phyloP scores from a whole-genome alignment of 495 filamentous ascomycete species.

The Tuber melanosporum region DNA sequence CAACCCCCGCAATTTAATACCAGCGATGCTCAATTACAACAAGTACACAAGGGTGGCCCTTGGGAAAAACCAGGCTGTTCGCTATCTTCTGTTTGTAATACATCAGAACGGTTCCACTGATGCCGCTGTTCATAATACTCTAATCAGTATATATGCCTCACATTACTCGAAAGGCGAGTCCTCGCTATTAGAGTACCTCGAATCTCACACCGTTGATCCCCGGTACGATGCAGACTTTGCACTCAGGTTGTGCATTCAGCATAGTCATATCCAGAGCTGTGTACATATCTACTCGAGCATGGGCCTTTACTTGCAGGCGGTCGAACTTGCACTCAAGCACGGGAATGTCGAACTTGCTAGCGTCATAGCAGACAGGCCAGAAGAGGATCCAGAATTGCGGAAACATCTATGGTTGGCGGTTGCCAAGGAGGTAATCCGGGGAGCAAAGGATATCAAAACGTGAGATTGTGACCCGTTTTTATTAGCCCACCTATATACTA shows the following conservation, averaged over 20 bases:
- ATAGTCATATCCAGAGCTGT: constrained; percentile 83
- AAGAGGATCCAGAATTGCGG: constrained; percentile 67
- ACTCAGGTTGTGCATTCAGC: constrained; percentile 85
- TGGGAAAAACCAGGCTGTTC: constrained; percentile 79
- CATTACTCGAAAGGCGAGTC: constrained; percentile 74
- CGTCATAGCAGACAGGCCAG: constrained; percentile 79
- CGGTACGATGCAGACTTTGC: constrained; percentile 98
- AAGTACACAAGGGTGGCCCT: constrained; percentile 58
- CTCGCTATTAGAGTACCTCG: constrained; percentile 77
- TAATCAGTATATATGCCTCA: constrained; percentile 92
- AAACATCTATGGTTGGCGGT: constrained; percentile 94
- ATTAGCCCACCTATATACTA: not conserved
- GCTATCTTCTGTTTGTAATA: constrained; percentile 89
- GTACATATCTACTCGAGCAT: constrained; percentile 95
- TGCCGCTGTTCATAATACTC: constrained; percentile 92
- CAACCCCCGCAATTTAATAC: constrained; percentile 81
- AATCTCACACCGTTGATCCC: constrained; percentile 59
- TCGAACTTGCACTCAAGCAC: constrained; percentile 82
- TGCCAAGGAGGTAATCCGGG: constrained; percentile 81
- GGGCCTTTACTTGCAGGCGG: constrained; percentile 85
- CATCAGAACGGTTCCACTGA: constrained; percentile 75
- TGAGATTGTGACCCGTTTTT: constrained; percentile 3
- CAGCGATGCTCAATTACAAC: constrained; percentile 88
- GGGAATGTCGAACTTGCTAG: constrained; percentile 82
- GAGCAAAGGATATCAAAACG: constrained; percentile 80